Evolutionary conservation across 1,139 yeast species (phyloP).

Genomic region (Cylindricascospora bacillispora): DNA sequence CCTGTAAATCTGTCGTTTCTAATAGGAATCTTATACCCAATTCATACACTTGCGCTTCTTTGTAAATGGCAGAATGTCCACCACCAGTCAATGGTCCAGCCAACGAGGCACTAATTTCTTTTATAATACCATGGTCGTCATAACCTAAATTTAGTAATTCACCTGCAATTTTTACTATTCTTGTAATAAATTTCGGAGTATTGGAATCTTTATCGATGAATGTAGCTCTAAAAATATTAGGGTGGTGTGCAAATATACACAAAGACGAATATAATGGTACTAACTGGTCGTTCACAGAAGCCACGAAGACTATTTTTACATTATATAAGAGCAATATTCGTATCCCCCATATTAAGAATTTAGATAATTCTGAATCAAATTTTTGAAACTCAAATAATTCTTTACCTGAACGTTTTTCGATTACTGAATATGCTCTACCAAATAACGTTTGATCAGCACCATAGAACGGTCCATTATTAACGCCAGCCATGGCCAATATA

Average conservation of each 20-base stretch:
- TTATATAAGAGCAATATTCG: constrained; percentile 54
- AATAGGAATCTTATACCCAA: constrained; percentile 62
- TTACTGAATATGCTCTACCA: constrained; percentile 78
- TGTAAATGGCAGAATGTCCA: constrained; percentile 84
- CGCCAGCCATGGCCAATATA: constrained; percentile 88
- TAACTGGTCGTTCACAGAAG: constrained; percentile 81
- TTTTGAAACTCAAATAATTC: constrained; percentile 85
- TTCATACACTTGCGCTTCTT: constrained; percentile 75
- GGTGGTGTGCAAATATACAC: constrained; percentile 75
- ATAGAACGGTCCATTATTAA: constrained; percentile 84
- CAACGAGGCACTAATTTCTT: constrained; percentile 68
- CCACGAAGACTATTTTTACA: constrained; percentile 68
- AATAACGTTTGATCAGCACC: constrained; percentile 77
- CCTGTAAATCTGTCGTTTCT: constrained; percentile 55
- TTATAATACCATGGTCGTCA: constrained; percentile 64
- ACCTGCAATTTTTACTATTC: constrained; percentile 38
- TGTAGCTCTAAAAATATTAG: constrained; percentile 79
- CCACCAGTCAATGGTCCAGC: constrained; percentile 92
- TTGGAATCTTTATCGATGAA: constrained; percentile 53
- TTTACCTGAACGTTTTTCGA: constrained; percentile 73
- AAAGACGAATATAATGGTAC: constrained; percentile 86
- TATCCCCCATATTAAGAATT: constrained; percentile 56
- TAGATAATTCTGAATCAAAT: constrained; percentile 56
- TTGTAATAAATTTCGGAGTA: constrained; percentile 41
- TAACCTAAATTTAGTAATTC: constrained; percentile 48